A percentile compares a stretch with the other conserved stretches of the same genome.
phyloP scores from a whole-genome alignment of 352 stramenopile genomes.

The Phytophthora aleatoria region DNA sequence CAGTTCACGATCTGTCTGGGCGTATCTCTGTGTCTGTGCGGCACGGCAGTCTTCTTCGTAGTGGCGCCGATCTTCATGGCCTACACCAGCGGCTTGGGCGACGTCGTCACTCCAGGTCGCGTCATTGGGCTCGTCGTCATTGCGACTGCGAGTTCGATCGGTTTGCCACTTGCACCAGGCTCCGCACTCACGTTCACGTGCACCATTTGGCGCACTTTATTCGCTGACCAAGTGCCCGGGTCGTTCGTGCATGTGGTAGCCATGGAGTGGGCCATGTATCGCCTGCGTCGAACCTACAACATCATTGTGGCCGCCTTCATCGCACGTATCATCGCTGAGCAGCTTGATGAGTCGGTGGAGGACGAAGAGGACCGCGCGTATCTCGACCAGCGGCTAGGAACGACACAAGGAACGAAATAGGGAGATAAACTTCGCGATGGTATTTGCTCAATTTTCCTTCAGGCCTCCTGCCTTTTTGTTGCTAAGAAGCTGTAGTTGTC shows the following conservation, averaged over 20 bases:
- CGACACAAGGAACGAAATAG: conserved; percentile 26
- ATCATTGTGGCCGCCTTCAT: conserved; percentile 70
- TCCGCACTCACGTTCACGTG: conserved; percentile 51
- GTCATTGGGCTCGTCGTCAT: conserved; percentile 51
- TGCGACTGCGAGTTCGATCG: conserved; percentile 59
- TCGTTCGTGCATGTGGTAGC: conserved; percentile 49
- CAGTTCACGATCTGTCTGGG: conserved; percentile 65
- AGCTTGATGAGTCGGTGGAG: conserved; percentile 72
- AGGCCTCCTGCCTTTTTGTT: background rate
- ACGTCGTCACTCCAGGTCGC: conserved; percentile 45
- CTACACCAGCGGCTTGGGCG: conserved; percentile 50
- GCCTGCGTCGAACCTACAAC: conserved; percentile 65
- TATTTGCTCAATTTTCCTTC: conserved; percentile 5
- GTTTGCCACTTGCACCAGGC: conserved; percentile 41
- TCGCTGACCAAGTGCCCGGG: conserved; percentile 39
- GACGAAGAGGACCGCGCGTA: conserved; percentile 66
- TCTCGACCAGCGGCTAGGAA: conserved; percentile 45
- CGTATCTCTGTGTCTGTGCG: conserved; percentile 54
- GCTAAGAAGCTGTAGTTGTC: conserved; percentile 25
- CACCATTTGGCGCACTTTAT: conserved; percentile 61
- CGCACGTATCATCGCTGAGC: conserved; percentile 67
- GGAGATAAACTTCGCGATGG: background rate
- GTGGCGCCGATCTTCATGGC: conserved; percentile 65
- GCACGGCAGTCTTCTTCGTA: conserved; percentile 58
- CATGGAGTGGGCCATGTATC: conserved; percentile 62